Evolutionary conservation across 75 land plant genomes (phyloP).

Genomic region (Selaginella moellendorffii): DNA sequence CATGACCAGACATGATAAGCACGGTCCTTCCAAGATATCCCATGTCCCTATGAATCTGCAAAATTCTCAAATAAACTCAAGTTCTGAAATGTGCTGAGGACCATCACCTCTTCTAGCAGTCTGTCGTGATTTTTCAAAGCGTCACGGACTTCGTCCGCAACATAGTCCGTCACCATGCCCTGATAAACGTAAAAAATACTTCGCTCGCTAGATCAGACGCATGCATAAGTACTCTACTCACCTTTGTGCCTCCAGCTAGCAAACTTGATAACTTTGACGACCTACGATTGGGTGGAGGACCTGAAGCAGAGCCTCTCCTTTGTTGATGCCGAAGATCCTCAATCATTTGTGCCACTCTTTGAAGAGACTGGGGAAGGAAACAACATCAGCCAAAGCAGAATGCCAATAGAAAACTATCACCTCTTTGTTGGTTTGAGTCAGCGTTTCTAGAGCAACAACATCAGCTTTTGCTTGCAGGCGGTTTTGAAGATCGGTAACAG

Average conservation of each 20-base stretch:
- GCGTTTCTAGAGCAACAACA: not conserved
- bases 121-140: not conserved
- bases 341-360: not conserved
- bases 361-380: not conserved
- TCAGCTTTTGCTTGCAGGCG: not conserved
- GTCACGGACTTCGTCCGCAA: not conserved
- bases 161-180: not conserved
- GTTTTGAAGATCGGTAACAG: not conserved
- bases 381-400: too few species aligned
- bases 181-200: not conserved
- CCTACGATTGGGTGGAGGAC: not conserved
- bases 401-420: too few species aligned
- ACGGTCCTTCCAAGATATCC: conserved; percentile 22
- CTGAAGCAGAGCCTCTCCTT: not conserved
- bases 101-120: not conserved
- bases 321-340: not conserved
- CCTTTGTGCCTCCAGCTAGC: not conserved
- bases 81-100: too few species aligned
- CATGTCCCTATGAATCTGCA: conserved; percentile 18
- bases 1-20: conserved; percentile 29
- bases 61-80: too few species aligned
- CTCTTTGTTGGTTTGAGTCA: not conserved
- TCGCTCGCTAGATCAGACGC: too few species aligned
- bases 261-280: not conserved
- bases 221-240: too few species aligned